Conservation (phyloP, 352 stramenopile genomes). For the Phytophthora niederhauseri region DNA sequence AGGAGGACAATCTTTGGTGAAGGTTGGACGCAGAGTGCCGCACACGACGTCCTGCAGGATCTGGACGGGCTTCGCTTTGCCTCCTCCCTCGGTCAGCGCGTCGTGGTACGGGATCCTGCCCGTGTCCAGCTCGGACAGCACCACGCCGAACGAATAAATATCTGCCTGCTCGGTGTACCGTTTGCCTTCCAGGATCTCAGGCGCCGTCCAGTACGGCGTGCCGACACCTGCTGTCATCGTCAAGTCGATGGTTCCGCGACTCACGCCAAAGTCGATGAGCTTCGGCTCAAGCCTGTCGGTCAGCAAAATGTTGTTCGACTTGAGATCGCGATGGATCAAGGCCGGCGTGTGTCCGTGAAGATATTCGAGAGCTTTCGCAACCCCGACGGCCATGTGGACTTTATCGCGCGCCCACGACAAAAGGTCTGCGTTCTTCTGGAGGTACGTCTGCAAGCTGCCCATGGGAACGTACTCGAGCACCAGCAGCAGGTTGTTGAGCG, state of each 20-base stretch:
- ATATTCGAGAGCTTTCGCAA: conserved; percentile 42
- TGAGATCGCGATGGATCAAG: conserved; percentile 43
- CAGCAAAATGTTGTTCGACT: conserved; percentile 74
- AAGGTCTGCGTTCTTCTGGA: conserved; percentile 29
- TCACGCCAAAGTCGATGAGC: conserved; percentile 87
- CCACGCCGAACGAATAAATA: conserved; percentile 74
- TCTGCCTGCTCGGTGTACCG: conserved; percentile 63
- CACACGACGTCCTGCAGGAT: conserved; percentile 52
- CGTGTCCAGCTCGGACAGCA: conserved; percentile 56
- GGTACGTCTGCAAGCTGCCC: conserved; percentile 30
- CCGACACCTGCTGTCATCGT: conserved; percentile 73
- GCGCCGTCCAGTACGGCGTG: conserved; percentile 84
- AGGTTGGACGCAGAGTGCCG: conserved; percentile 47
- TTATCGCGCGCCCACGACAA: conserved; percentile 46
- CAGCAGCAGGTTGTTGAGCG: conserved; percentile 38
- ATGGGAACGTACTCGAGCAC: conserved; percentile 41
- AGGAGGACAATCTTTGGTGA: conserved; percentile 43
- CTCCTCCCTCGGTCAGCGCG: conserved; percentile 18
- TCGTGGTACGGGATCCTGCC: conserved; percentile 41
- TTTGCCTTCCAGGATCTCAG: conserved; percentile 67
- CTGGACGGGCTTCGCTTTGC: conserved; percentile 41
- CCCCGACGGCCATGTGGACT: conserved; percentile 49
- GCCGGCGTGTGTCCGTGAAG: conserved; percentile 31
- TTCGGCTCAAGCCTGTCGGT: conserved; percentile 67
- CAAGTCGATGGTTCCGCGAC: conserved; percentile 17